Base-by-base conservation (phyloP, 2,329 filamentous ascomycete genomes). In the Ascocoryne sarcoides region DNA sequence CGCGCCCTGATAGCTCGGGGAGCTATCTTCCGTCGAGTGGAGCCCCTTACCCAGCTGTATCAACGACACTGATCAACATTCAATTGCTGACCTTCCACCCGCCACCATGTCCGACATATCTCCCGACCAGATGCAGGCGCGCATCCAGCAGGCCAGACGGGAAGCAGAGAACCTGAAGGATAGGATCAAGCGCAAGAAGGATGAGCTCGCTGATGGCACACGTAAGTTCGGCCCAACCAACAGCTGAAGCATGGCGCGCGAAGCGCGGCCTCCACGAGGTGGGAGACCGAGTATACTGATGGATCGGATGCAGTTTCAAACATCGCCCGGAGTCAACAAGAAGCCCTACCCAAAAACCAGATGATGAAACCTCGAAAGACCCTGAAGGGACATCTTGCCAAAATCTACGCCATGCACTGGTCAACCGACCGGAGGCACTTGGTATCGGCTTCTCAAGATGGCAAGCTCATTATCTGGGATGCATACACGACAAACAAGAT, bases 321-420 rank as follows among this genome's bases (percentile, higher is more conserved):
- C 67, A 87, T 96, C 57, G 85, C 92, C 58, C 81, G 88, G 63
- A 84, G 90, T 68, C 83, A 90, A 52, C 90, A 94, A 65, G 92
- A 96, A 64, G 73, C 84, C 53, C 79, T 98, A 57, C 88, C 90
- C 51, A 84, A 84, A 66, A 92, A 93, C 65, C 75, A 79, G 62
- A 76, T 90, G 62, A 96, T 98, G 92, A 94, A 92, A 75, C 85
- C 90, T 51, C 92, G 94, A 71, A 84, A 88, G 59, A 95, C 89
- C 37, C 75, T 98, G 53, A 96, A 96, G 71, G 92, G 92, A 52
- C 92, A 98, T 74, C 70, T 98, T 53, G 92, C 92, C 58, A 98
- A 98, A 71, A 98, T 98, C 59, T 98, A 98, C 66, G 92, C 92
- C 58, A 98, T 98, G 92, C 92, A 98, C 72, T 98, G 92, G 92